phyloP scores from a whole-genome alignment of 345 rosid genomes.

The Euphorbia lathyris region DNA sequence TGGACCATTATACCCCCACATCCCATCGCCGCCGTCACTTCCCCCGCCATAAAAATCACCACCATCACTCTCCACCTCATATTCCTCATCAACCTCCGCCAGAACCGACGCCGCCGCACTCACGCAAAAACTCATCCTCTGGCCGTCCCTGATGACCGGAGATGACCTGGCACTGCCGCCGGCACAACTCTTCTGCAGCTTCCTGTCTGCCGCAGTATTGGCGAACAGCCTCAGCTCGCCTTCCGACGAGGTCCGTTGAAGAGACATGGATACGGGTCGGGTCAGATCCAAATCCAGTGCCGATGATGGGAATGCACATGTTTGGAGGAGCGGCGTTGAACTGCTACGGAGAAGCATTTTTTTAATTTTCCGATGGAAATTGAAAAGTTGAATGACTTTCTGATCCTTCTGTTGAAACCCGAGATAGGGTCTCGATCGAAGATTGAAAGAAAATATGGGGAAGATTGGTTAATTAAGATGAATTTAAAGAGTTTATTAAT shows the following conservation, averaged over 20 bases:
- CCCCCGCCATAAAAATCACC: slow-evolving; percentile 22
- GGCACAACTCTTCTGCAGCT: background rate
- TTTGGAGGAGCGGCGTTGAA: slow-evolving; percentile 32
- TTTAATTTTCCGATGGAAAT: background rate
- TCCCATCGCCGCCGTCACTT: slow-evolving; percentile 18
- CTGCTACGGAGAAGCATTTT: slow-evolving; percentile 42
- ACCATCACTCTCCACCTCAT: slow-evolving; percentile 10
- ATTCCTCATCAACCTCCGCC: background rate
- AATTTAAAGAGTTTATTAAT: background rate
- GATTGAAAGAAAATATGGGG: background rate
- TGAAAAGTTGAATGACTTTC: background rate
- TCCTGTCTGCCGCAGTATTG: slow-evolving; percentile 6
- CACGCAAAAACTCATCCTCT: slow-evolving; percentile 5
- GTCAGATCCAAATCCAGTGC: background rate
- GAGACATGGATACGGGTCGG: slow-evolving; percentile 23
- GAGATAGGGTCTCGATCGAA: background rate
- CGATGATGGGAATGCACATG: slow-evolving; percentile 15
- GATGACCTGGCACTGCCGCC: background rate
- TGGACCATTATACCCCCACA: slow-evolving; percentile 21
- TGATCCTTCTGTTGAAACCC: slow-evolving; percentile 1
- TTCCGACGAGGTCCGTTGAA: slow-evolving; percentile 28
- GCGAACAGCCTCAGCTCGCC: slow-evolving; percentile 20
- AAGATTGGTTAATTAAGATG: background rate
- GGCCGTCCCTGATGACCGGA: slow-evolving; percentile 9
- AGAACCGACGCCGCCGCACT: slow-evolving; percentile 5